Evolutionary conservation across 2,329 filamentous ascomycete genomes (phyloP), one percentile per base, ranked within the genome.

Genomic region (Colletotrichum cordylinicola): DNA sequence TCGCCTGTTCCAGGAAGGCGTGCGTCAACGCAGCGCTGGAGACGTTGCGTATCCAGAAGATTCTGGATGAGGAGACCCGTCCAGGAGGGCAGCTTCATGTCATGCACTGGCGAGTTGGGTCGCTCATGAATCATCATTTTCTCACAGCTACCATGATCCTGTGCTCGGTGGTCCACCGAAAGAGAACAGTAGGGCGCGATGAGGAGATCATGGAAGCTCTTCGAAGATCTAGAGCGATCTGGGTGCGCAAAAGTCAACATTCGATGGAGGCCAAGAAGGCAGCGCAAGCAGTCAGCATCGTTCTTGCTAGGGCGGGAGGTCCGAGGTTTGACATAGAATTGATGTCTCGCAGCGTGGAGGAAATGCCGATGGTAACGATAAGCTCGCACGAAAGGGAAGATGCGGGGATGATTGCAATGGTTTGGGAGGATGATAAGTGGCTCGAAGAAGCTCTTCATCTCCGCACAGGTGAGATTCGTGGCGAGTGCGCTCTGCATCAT

Each of bases 11-110:
- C 1, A 77, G 77, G 7, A 75, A 62, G 5, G 60, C 77, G 0
- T 81, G 79, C 29, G 7, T 83, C 1, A 75, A 81, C 16, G 80
- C 82, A 2, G 75, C 80, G 0, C 66, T 83, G 1, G 76, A 74
- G 10, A 77, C 77, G 0, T 73, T 83, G 0, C 33, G 78, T 9
- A 79, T 81, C 12, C 81, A 83, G 27, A 65, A 79, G 4, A 58
- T 79, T 2, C 67, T 82, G 1, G 78, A 82, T 29, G 80, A 82
- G 29, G 79, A 80, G 64, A 78, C 78, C 3, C 52, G 66, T 4
- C 78, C 78, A 0, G 79, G 76, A 1, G 79, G 80, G 0, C 80
- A 79, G 70, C 72, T 82, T 1, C 61, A 78, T 13, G 73, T 67
- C 33, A 76, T 80, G 77, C 68, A 72, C 6, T 67, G 69, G 72